Percentiles rank a stretch among this genome's conserved stretches.
These are phyloP conservation scores for Fraxinus ornus DNA, from an alignment of 305 asterid species.

Conservation along the genomic window DNA sequence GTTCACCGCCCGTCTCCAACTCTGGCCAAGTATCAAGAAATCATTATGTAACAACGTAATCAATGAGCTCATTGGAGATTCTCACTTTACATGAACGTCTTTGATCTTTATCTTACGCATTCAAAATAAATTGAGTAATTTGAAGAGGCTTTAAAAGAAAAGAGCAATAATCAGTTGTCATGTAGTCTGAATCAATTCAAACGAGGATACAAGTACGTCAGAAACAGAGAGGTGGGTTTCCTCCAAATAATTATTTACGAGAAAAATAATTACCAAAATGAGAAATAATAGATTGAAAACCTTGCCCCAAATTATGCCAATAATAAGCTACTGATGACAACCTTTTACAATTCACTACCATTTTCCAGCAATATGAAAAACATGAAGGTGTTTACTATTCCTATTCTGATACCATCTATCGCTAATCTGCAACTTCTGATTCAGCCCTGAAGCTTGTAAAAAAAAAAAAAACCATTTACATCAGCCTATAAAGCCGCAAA, in stretches of 20 bases:
- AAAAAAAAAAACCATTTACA: conserved; percentile 12
- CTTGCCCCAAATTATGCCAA: background rate
- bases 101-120: background rate
- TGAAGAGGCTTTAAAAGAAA: background rate
- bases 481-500: conserved; percentile 24
- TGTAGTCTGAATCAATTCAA: background rate
- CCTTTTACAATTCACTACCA: background rate
- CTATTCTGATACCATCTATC: background rate
- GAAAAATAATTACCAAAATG: background rate
- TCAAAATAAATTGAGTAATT: background rate
- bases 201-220: background rate
- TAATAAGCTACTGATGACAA: background rate
- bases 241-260: background rate
- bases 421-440: background rate
- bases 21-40: background rate
- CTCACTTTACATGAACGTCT: background rate
- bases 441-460: background rate
- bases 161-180: background rate
- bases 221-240: background rate
- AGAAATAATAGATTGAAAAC: background rate
- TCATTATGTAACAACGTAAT: background rate
- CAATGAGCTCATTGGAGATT: background rate
- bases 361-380: background rate
- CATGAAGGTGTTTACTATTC: background rate
- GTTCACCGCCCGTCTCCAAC: background rate